Evolutionary conservation across 177 flowering plant genomes (phyloP), one percentile per base, ranked within the genome.

Genomic region (Telopea speciosissima): DNA sequence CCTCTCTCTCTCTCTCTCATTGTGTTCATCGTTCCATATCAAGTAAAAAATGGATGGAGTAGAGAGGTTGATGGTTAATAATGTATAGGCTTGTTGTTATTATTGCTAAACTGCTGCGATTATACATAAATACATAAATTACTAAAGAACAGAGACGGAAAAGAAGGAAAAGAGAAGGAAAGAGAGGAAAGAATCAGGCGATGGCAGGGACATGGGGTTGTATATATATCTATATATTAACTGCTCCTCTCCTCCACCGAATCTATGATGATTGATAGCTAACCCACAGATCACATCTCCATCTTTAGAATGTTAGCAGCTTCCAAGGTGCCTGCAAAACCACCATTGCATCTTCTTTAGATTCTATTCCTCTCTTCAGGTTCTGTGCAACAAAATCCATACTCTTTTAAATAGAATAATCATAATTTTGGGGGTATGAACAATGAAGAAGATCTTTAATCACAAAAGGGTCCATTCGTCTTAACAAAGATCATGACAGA

Each of bases 281-380:
- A 36, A 36, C 9, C 40, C 40, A 54, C 66, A 49, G 25, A 73
- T 84, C 85, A 88, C 78, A 87, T 83, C 87, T 88, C 94, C 90
- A 86, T 85, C 86, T 92, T 92, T 61, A 87, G 81, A 70, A 83
- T 81, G 78, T 83, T 74, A 40, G 81, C 83, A 31, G 81, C 83
- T 73, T 89, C 95, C 70, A 79, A 26, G 25, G 73, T 67, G 72
- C 88, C 95, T 92, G 90, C 82, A 83, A 66, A 75, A 61, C 40
- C 40, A 5, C 19, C 54, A 49, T 12, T 49, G 4, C 19, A 49
- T 13, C 1, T 12, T 16, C 54, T 49, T 49, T 16, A 49, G 19
- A 49, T 16, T 49, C 3, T 49, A 49, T 49, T 49, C 54, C 19
- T 49, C 17, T 49, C 9, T 13, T 0, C 14, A 11, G 54, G 54